Percentiles rank a stretch among this genome's conserved stretches.
Evolutionary conservation across 768 basidiomycete species (phyloP).

Genomic region (Serendipita indica): DNA sequence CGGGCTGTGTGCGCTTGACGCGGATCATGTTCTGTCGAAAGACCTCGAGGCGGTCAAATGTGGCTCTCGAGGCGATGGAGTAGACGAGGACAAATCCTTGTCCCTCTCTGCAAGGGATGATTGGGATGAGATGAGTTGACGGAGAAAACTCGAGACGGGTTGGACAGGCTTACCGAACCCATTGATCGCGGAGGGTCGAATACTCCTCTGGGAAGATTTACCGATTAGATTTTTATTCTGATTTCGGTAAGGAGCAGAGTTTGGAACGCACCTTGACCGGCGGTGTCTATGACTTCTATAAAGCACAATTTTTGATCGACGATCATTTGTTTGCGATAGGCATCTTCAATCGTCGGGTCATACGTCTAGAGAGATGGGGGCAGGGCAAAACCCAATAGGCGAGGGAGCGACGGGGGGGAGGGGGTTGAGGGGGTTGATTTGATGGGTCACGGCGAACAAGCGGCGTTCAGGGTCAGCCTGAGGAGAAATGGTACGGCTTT

Average conservation of each 20-base stretch:
- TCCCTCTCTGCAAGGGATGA: constrained; percentile 50
- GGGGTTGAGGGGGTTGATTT: too few relatives aligned
- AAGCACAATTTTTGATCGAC: constrained; percentile 93
- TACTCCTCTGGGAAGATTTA: constrained; percentile 63
- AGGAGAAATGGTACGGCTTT: not conserved
- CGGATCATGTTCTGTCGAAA: constrained; percentile 82
- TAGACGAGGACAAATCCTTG: constrained; percentile 97
- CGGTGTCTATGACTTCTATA: constrained; percentile 93
- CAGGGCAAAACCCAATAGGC: not conserved
- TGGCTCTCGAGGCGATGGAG: constrained; percentile 86
- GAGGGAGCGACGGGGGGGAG: constrained; percentile 6
- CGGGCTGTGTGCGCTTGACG: constrained; percentile 71
- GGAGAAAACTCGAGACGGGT: constrained; percentile 11
- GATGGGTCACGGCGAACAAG: constrained; percentile 13
- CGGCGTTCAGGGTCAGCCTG: constrained; percentile 4
- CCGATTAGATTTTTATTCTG: constrained; percentile 11
- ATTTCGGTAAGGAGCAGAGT: constrained; percentile 11
- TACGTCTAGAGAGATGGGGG: constrained; percentile 49
- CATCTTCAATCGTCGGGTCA: constrained; percentile 97
- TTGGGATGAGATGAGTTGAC: not conserved
- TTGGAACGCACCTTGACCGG: constrained; percentile 69
- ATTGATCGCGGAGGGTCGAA: constrained; percentile 90
- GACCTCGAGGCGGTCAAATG: constrained; percentile 78
- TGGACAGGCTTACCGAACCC: constrained; percentile 66
- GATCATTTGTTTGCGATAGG: constrained; percentile 87